These are phyloP conservation scores for Scedosporium aurantiacum DNA, from an alignment of 2,329 filamentous ascomycete genomes.

Conservation along the genomic window DNA sequence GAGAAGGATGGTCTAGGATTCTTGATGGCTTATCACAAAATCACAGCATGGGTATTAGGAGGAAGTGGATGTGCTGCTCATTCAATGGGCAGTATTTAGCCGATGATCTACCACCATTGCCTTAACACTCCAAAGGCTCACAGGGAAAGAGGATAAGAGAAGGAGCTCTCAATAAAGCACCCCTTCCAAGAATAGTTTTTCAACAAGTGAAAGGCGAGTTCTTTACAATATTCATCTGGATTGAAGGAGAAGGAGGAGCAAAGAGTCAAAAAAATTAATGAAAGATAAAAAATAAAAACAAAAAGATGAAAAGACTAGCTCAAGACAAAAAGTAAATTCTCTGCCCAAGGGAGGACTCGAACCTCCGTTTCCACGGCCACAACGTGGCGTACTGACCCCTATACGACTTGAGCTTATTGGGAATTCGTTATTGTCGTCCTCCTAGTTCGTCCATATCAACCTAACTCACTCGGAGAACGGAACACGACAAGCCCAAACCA, in stretches of 20 bases:
- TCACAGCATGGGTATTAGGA: not conserved
- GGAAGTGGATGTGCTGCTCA: not conserved
- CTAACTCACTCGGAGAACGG: not conserved
- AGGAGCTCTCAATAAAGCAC: too few relatives aligned
- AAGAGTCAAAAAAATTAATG: too few relatives aligned
- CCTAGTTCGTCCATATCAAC: not conserved
- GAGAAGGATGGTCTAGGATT: not conserved
- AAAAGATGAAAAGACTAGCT: too few relatives aligned
- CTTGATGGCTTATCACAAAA: not conserved
- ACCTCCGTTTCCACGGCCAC: constrained; percentile 7
- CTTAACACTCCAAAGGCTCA: not conserved
- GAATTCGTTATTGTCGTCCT: not conserved
- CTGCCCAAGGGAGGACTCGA: constrained; percentile 8
- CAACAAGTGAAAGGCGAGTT: too few relatives aligned
- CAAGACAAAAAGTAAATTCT: not conserved
- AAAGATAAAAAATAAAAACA: not conserved
- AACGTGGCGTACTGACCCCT: constrained; percentile 7
- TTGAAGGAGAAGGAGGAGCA: not conserved
- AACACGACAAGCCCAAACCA: too few relatives aligned
- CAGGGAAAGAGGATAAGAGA: too few relatives aligned
- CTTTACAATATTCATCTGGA: too few relatives aligned
- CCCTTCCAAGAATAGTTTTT: too few relatives aligned
- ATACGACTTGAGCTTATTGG: constrained; percentile 6
- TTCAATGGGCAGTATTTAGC: not conserved
- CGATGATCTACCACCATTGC: not conserved